A percentile compares a stretch with the other conserved stretches of the same genome.
Evolutionary conservation across 2,329 filamentous ascomycete genomes (phyloP).

Genomic region (Trichophyton equinum): DNA sequence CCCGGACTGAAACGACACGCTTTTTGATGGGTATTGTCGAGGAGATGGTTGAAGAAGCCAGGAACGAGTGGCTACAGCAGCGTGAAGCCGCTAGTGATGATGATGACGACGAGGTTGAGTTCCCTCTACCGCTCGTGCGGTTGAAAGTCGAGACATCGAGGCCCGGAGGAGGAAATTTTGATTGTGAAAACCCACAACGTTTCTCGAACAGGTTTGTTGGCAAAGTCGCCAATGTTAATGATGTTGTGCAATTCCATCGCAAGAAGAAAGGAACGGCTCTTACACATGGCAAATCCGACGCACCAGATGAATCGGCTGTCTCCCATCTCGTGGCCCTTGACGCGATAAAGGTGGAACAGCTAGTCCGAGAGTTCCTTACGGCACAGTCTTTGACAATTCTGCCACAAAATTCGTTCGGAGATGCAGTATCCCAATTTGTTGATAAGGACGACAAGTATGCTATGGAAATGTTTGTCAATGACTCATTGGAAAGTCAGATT

Average conservation of each 20-base stretch:
- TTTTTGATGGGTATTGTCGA: slow-evolving; percentile 68
- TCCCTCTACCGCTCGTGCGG: slow-evolving; percentile 71
- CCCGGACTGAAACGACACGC: slow-evolving; percentile 65
- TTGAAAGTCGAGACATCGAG: slow-evolving; percentile 84
- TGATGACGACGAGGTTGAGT: slow-evolving; percentile 42
- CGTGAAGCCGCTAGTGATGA: slow-evolving; percentile 47
- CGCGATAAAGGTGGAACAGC: slow-evolving; percentile 70
- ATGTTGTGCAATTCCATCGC: slow-evolving; percentile 84
- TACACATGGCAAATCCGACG: slow-evolving; percentile 38
- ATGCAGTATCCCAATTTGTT: slow-evolving; percentile 85
- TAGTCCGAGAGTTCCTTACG: slow-evolving; percentile 76
- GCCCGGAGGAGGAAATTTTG: slow-evolving; percentile 71
- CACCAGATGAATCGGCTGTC: slow-evolving; percentile 53
- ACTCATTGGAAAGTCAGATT: slow-evolving; percentile 58
- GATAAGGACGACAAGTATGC: slow-evolving; percentile 91
- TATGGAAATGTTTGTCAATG: slow-evolving; percentile 67
- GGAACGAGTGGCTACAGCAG: slow-evolving; percentile 64
- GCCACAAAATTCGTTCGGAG: slow-evolving; percentile 81
- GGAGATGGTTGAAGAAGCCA: slow-evolving; percentile 75
- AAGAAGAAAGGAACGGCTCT: slow-evolving; percentile 55
- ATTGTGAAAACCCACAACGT: slow-evolving; percentile 88
- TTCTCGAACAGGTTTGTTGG: slow-evolving; percentile 86
- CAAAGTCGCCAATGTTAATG: slow-evolving; percentile 86
- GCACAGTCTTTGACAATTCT: slow-evolving; percentile 85
- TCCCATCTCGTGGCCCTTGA: slow-evolving; percentile 52